Conservation (phyloP, 306 rosid species). For the Chamaecrista fasciculata region DNA sequence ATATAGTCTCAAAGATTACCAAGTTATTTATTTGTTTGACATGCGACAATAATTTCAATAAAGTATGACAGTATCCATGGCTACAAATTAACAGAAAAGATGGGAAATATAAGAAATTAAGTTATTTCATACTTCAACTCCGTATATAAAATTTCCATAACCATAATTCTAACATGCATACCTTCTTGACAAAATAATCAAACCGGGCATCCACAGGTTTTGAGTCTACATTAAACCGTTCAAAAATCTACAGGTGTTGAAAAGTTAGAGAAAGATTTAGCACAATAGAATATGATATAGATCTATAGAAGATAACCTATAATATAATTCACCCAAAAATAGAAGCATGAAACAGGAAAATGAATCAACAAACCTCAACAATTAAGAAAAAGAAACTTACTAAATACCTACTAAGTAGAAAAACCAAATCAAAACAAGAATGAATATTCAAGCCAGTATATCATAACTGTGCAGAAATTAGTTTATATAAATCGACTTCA, state of each 20-base stretch:
- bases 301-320: slow-evolving; percentile 7
- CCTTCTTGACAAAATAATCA: slow-evolving; percentile 79
- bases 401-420: neutral
- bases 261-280: slow-evolving; percentile 26
- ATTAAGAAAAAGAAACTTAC: neutral
- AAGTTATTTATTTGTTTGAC: slow-evolving; percentile 14
- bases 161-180: slow-evolving; percentile 29
- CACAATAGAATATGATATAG: slow-evolving; percentile 1
- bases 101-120: neutral
- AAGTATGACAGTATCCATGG: neutral
- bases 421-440: slow-evolving; percentile 22
- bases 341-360: neutral
- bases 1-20: neutral
- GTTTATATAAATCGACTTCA: neutral
- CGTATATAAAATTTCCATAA: slow-evolving; percentile 3
- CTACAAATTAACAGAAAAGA: slow-evolving; percentile 10
- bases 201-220: slow-evolving; percentile 83
- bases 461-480: neutral
- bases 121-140: slow-evolving; percentile 2
- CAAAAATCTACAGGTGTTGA: slow-evolving; percentile 58
- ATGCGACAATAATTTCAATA: neutral
- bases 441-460: neutral
- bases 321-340: slow-evolving; percentile 14
- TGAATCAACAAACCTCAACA: neutral
- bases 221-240: slow-evolving; percentile 62